These are phyloP conservation scores for Logfia minima DNA, from an alignment of 129 eudicot species.

Conservation along the genomic window DNA sequence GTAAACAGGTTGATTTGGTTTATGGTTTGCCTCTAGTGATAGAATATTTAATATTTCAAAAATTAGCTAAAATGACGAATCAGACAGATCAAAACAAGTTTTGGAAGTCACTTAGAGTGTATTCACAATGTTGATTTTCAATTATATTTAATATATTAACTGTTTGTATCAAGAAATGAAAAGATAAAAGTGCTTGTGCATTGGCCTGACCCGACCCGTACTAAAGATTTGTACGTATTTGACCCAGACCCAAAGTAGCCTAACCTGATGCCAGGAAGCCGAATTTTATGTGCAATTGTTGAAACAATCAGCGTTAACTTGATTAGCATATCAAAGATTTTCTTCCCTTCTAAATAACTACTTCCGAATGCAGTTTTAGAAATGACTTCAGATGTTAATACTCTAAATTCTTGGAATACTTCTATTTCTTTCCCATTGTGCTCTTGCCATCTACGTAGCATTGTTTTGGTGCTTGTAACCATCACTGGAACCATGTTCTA, in stretches of 20 bases:
- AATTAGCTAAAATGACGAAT: background rate
- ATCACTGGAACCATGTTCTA: conserved; percentile 65
- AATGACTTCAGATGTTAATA: conserved; percentile 60
- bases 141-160: background rate
- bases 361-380: conserved; percentile 79
- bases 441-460: conserved; percentile 60
- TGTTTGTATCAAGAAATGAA: background rate
- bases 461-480: conserved; percentile 43
- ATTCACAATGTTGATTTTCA: background rate
- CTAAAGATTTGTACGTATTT: background rate
- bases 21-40: too few relatives aligned
- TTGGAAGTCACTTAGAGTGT: background rate
- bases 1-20: background rate
- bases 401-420: conserved; percentile 61
- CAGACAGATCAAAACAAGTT: background rate
- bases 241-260: background rate
- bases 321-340: conserved; percentile 59
- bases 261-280: conserved; percentile 56
- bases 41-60: too few relatives aligned
- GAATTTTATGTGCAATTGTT: conserved; percentile 49
- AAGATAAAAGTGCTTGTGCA: background rate
- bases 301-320: conserved; percentile 45
- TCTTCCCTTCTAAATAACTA: conserved; percentile 66
- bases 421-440: conserved; percentile 62
- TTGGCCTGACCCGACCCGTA: background rate